A percentile compares a stretch with the other conserved stretches of the same genome.
Conservation (phyloP, 805 yeast species). For the Komagataella kurtzmanii region DNA sequence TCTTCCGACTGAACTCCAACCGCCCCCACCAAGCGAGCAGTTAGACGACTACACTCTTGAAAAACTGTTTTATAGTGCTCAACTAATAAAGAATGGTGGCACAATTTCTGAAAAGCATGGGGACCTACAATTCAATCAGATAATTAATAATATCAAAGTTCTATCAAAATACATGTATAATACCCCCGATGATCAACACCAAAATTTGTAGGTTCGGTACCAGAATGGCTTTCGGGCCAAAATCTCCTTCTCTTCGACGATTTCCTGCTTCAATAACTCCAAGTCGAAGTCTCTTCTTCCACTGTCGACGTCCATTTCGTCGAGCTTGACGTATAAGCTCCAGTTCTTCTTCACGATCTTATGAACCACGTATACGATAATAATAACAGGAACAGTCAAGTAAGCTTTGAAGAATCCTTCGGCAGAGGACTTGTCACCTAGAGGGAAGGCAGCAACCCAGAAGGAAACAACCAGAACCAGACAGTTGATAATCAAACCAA, state of each 20-base stretch:
- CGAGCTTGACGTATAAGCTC: conserved; percentile 23
- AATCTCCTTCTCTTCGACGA: conserved; percentile 35
- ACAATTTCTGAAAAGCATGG: background rate
- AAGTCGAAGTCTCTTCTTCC: conserved; percentile 11
- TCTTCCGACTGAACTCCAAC: no score
- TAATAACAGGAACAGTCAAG: conserved; percentile 49
- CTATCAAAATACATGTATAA: background rate
- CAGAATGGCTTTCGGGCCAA: conserved; percentile 16
- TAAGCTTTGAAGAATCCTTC: conserved; percentile 50
- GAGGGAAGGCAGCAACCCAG: conserved; percentile 66
- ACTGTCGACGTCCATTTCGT: conserved; percentile 43
- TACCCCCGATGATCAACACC: conserved; percentile 25
- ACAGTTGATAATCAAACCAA: conserved; percentile 19
- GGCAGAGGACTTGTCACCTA: conserved; percentile 37
- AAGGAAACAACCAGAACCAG: conserved; percentile 25
- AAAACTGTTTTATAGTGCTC: no score
- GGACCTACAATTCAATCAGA: background rate
- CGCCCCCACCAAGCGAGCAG: no score
- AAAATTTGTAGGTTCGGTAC: conserved; percentile 22
- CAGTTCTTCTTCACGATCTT: conserved; percentile 23
- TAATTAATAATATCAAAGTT: background rate
- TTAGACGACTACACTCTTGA: no score
- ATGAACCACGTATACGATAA: conserved; percentile 29
- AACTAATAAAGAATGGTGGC: background rate
- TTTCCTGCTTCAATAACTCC: conserved; percentile 6